Percentiles rank a stretch among this genome's conserved stretches.
Evolutionary conservation across 305 asterid genomes (phyloP).

Genomic region (Euphrasia arctica): DNA sequence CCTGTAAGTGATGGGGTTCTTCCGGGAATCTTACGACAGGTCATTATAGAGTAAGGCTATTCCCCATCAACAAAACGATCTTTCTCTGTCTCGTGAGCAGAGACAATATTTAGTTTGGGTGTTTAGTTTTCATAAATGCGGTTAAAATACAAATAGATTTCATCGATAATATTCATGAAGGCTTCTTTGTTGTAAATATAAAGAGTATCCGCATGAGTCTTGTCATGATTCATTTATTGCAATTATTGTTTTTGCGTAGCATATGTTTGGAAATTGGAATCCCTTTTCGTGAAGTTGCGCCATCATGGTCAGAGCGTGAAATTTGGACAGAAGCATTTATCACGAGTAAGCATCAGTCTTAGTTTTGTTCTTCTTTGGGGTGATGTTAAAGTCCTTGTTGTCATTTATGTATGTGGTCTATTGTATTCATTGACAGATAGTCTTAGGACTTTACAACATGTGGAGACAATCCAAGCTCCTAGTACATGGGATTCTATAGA

Average conservation of each 20-base stretch:
- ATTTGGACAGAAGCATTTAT: constrained; percentile 83
- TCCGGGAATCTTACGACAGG: constrained; percentile 92
- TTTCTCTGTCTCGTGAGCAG: not conserved
- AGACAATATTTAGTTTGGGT: not conserved
- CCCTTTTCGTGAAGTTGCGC: constrained; percentile 79
- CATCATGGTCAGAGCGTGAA: constrained; percentile 77
- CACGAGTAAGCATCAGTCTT: constrained; percentile 55
- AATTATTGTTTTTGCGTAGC: constrained; percentile 41
- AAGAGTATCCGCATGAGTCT: not conserved
- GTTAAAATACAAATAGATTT: not conserved
- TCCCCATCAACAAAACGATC: not conserved
- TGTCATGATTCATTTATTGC: constrained; percentile 10
- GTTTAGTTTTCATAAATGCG: not conserved
- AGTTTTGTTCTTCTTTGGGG: not conserved
- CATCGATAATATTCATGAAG: not conserved
- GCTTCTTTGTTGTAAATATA: constrained; percentile 2
- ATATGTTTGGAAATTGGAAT: constrained; percentile 60
- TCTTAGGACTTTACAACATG: constrained; percentile 81
- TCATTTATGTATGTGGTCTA: not conserved
- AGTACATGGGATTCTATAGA: constrained; percentile 55
- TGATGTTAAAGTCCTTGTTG: not conserved
- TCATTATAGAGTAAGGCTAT: constrained; percentile 60
- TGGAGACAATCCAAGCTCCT: constrained; percentile 71
- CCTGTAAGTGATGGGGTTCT: constrained; percentile 73
- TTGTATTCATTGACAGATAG: constrained; percentile 42